Conservation (phyloP, 2,329 filamentous ascomycete genomes). For the Talaromyces sp. region DNA sequence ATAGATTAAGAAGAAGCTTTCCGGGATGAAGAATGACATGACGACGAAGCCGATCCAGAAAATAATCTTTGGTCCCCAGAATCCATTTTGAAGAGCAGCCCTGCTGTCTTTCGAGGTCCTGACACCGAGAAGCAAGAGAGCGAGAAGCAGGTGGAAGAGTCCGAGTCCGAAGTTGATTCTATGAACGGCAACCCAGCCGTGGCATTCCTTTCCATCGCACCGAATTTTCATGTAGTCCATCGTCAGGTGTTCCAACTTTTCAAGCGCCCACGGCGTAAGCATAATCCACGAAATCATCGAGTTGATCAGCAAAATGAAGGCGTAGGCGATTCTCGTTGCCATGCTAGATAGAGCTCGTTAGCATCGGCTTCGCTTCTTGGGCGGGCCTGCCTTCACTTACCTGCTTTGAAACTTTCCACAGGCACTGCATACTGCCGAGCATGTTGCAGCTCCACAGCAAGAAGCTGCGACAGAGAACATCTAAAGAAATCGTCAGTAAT, state of each 20-base stretch:
- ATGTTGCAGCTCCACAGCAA: constrained; percentile 94
- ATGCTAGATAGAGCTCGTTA: constrained; percentile 59
- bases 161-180: constrained; percentile 97
- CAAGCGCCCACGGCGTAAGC: constrained; percentile 97
- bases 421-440: constrained; percentile 89
- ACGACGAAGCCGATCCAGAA: constrained; percentile 84
- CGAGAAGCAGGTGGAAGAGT: constrained; percentile 84
- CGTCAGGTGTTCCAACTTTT: constrained; percentile 86
- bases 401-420: constrained; percentile 97
- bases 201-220: constrained; percentile 84
- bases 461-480: constrained; percentile 74
- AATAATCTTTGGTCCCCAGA: constrained; percentile 94
- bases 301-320: constrained; percentile 90
- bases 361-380: constrained; percentile 2
- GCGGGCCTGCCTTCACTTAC: constrained; percentile 40
- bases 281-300: constrained; percentile 98
- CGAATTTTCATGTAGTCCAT: constrained; percentile 95
- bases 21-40: constrained; percentile 90
- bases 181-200: constrained; percentile 94
- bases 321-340: constrained; percentile 93
- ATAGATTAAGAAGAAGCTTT: constrained; percentile 91
- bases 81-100: constrained; percentile 92
- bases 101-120: constrained; percentile 80
- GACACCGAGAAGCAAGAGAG: constrained; percentile 79
- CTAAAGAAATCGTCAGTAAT: constrained; percentile 39